Evolutionary conservation across 2,329 filamentous ascomycete genomes (phyloP).

Genomic region (Diaporthe sp.): DNA sequence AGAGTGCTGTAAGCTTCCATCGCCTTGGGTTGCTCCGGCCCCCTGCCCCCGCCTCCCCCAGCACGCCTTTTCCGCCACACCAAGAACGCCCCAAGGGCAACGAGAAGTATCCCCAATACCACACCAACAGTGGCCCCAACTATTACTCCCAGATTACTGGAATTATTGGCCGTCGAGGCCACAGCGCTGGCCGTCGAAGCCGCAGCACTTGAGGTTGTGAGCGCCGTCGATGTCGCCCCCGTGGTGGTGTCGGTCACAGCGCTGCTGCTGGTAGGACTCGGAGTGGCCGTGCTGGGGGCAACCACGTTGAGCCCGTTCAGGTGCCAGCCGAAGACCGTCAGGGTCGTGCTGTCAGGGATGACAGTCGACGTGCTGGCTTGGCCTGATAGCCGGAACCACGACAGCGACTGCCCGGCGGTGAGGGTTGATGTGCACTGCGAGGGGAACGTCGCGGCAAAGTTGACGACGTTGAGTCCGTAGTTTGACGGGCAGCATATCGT

Average conservation of each 20-base stretch:
- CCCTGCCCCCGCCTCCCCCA: not conserved
- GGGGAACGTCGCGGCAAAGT: constrained; percentile 25
- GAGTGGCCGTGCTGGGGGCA: constrained; percentile 8
- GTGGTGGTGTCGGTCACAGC: not conserved
- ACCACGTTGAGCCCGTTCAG: constrained; percentile 30
- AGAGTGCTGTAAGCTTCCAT: not conserved
- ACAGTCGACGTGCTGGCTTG: not conserved
- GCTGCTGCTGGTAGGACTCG: not conserved
- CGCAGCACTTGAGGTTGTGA: not conserved
- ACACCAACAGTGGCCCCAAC: constrained; percentile 14
- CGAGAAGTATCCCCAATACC: not conserved
- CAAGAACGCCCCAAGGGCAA: not conserved
- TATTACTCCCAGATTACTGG: not conserved
- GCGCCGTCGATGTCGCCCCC: not conserved
- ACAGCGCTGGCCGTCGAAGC: not conserved
- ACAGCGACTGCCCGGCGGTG: constrained; percentile 12
- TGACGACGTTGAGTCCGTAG: constrained; percentile 26
- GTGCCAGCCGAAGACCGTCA: constrained; percentile 21
- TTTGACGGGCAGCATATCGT: constrained; percentile 33
- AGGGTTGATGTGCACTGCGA: constrained; percentile 33
- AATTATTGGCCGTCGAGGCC: not conserved
- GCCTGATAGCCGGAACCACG: not conserved
- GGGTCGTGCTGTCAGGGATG: not conserved
- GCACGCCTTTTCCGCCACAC: constrained; percentile 14
- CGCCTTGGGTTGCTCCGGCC: not conserved